Conservation (phyloP, 352 stramenopile genomes). For the Pythium coloratum region DNA sequence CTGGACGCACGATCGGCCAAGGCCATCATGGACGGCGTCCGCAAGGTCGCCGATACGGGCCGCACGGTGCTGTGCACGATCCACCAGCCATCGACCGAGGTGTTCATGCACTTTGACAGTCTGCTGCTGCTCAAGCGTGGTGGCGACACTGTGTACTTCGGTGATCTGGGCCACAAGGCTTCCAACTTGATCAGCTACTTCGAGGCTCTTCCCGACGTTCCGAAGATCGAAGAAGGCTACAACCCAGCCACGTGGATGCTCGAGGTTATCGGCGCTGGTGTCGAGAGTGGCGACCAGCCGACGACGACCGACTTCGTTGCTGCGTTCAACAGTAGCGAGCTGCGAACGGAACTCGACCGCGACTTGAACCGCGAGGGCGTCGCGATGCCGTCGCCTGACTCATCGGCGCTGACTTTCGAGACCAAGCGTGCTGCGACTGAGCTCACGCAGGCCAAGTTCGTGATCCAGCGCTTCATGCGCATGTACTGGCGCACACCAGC, state of each 20-base stretch:
- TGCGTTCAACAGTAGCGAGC: slow-evolving; percentile 5
- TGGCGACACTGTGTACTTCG: slow-evolving; percentile 30
- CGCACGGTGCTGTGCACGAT: slow-evolving; percentile 34
- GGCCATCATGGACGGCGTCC: slow-evolving; percentile 76
- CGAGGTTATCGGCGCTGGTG: slow-evolving; percentile 47
- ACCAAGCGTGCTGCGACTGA: slow-evolving; percentile 15
- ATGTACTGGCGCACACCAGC: slow-evolving; percentile 38
- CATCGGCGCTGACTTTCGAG: slow-evolving; percentile 12
- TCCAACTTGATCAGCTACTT: slow-evolving; percentile 50
- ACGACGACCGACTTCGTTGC: slow-evolving; percentile 13
- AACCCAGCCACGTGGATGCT: slow-evolving; percentile 60
- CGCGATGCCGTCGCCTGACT: neutral
- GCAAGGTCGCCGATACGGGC: slow-evolving; percentile 39
- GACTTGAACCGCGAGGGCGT: slow-evolving; percentile 8
- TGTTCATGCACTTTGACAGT: slow-evolving; percentile 31
- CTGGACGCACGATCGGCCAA: slow-evolving; percentile 65
- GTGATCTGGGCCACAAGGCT: slow-evolving; percentile 22
- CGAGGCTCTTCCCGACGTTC: slow-evolving; percentile 36
- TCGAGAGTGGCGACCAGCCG: slow-evolving; percentile 14
- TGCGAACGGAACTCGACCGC: slow-evolving; percentile 2
- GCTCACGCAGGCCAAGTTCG: slow-evolving; percentile 23
- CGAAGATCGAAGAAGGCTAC: slow-evolving; percentile 33
- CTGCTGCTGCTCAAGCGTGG: slow-evolving; percentile 28
- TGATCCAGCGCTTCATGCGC: slow-evolving; percentile 14
- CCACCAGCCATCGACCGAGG: slow-evolving; percentile 30